A percentile compares a stretch with the other conserved stretches of the same genome.
Conservation (phyloP, 345 rosid genomes). For the Syzygium oleosum region DNA sequence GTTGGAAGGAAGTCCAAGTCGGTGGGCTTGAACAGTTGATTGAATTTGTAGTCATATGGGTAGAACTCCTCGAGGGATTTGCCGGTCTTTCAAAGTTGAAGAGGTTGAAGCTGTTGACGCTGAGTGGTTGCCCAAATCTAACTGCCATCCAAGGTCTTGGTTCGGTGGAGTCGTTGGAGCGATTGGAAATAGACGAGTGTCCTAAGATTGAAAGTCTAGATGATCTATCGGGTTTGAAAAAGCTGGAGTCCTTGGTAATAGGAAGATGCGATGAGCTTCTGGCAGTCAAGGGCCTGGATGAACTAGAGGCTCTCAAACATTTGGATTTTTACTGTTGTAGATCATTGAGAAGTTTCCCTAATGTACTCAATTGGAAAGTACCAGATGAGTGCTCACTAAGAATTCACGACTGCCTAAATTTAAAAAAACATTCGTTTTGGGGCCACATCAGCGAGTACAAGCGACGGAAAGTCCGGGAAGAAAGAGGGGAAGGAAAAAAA, state of each 20-base stretch:
- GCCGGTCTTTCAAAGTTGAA: neutral
- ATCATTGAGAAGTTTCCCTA: neutral
- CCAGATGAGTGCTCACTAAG: neutral
- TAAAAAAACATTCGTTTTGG: no score
- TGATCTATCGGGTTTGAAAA: neutral
- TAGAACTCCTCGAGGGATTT: neutral
- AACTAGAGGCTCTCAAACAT: neutral
- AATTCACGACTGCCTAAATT: no score
- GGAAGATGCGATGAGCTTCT: neutral
- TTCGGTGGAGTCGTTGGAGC: neutral
- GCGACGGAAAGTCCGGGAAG: neutral
- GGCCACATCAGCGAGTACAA: neutral
- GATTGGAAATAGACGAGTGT: accelerated
- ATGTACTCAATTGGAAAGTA: neutral
- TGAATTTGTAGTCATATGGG: neutral
- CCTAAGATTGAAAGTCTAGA: neutral
- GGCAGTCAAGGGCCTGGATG: neutral
- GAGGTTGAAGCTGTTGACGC: neutral
- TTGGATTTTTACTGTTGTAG: neutral
- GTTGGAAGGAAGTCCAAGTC: neutral
- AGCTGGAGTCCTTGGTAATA: neutral
- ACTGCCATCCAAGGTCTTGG: neutral
- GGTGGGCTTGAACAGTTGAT: neutral
- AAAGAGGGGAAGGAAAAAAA: no score
- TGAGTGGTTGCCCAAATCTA: neutral